Conservation (phyloP, 163 green algal genomes). For the Scenedesmus sp. region DNA sequence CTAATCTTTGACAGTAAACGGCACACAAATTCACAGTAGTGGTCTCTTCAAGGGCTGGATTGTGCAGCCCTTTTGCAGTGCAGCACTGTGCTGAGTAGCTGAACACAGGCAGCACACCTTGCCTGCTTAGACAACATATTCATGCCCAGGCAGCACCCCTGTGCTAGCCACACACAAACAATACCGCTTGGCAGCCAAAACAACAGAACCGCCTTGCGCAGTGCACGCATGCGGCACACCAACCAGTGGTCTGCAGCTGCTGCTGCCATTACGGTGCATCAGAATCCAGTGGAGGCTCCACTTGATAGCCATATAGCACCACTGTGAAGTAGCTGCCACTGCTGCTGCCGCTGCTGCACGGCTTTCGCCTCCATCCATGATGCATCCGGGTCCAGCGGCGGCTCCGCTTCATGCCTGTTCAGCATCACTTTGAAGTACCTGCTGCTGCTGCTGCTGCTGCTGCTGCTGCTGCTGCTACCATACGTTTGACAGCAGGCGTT, state of each 20-base stretch:
- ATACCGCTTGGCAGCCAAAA: too few species aligned
- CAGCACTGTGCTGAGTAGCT: too few species aligned
- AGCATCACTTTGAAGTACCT: conserved; percentile 83
- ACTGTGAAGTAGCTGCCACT: conserved; percentile 82
- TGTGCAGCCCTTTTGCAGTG: too few species aligned
- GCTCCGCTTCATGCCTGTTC: conserved; percentile 51
- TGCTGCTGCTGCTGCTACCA: background rate
- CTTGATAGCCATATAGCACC: conserved; percentile 60
- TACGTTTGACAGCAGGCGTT: background rate
- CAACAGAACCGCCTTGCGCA: too few species aligned
- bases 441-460: background rate
- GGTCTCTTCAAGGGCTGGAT: too few species aligned
- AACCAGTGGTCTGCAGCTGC: background rate
- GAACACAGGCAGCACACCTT: too few species aligned
- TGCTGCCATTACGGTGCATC: conserved; percentile 22
- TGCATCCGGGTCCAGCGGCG: conserved; percentile 64
- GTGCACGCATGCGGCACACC: too few species aligned
- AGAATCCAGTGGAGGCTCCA: conserved; percentile 56
- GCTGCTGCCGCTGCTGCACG: background rate
- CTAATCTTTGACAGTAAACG: too few species aligned
- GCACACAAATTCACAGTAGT: too few species aligned
- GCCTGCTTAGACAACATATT: too few species aligned
- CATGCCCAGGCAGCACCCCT: too few species aligned
- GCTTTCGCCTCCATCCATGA: background rate
- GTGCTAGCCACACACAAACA: too few species aligned